phyloP scores from a whole-genome alignment of 1,284 basidiomycete genomes.

The Athelia psychrophila region DNA sequence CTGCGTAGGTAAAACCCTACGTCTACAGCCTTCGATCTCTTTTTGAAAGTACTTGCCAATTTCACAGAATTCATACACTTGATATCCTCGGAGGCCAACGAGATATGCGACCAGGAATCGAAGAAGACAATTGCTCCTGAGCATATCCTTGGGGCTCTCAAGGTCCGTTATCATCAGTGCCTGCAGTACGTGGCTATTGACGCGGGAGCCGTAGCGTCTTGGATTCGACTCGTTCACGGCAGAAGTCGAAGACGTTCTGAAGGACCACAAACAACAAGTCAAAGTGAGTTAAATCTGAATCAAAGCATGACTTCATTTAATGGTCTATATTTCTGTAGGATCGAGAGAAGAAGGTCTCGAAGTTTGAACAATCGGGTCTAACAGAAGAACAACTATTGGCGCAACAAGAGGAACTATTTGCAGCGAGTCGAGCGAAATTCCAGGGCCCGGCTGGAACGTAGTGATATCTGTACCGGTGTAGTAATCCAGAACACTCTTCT shows the following conservation, averaged over 20 bases:
- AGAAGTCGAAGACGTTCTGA: conserved; percentile 89
- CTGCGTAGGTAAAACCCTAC: conserved; percentile 81
- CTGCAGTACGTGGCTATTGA: conserved; percentile 7
- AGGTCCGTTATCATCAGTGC: conserved; percentile 50
- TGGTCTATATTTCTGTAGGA: conserved; percentile 43
- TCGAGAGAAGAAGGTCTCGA: conserved; percentile 85
- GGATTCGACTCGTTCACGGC: conserved; percentile 88
- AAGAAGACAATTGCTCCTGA: conserved; percentile 99
- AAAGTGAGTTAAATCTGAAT: conserved; percentile 55
- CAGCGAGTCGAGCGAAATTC: conserved; percentile 78
- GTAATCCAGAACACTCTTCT: not conserved
- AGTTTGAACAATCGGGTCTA: conserved; percentile 88
- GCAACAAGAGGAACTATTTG: conserved; percentile 90
- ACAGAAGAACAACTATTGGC: conserved; percentile 88
- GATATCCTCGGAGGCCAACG: conserved; percentile 96
- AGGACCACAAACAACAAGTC: conserved; percentile 94
- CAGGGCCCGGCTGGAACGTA: conserved; percentile 23
- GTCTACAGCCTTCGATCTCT: conserved; percentile 5
- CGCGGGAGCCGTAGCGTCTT: conserved; percentile 57
- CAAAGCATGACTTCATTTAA: not conserved
- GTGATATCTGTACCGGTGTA: conserved; percentile 2
- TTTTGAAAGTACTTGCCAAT: not conserved
- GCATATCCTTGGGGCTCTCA: conserved; percentile 91
- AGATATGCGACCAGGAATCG: conserved; percentile 96
- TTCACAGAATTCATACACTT: conserved; percentile 94